These are phyloP conservation scores for Paracamarosporium sp. DNA, from an alignment of 2,329 filamentous ascomycete genomes.

Conservation along the genomic window DNA sequence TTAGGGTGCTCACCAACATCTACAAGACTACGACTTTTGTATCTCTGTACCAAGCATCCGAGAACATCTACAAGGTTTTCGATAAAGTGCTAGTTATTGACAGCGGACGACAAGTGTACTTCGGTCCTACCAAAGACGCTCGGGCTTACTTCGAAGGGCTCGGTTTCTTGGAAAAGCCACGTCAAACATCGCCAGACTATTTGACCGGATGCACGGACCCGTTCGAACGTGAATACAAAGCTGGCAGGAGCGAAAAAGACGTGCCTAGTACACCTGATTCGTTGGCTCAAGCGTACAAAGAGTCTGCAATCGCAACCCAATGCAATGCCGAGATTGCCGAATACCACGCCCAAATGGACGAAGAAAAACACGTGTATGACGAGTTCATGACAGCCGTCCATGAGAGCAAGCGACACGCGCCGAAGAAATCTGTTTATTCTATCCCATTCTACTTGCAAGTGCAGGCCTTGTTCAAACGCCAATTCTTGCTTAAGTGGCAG, in stretches of 20 bases:
- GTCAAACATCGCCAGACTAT: conserved; percentile 83
- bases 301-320: conserved; percentile 64
- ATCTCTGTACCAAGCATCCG: conserved; percentile 83
- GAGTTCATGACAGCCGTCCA: conserved; percentile 78
- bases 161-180: conserved; percentile 75
- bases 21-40: conserved; percentile 86
- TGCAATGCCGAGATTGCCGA: conserved; percentile 70
- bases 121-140: conserved; percentile 72
- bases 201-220: conserved; percentile 82
- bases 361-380: conserved; percentile 72
- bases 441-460: conserved; percentile 84
- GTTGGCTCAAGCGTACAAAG: conserved; percentile 72
- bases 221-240: conserved; percentile 79
- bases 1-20: conserved; percentile 74
- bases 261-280: conserved; percentile 72
- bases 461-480: conserved; percentile 82
- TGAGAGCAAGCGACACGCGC: conserved; percentile 79
- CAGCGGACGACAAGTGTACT: conserved; percentile 76
- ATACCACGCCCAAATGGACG: conserved; percentile 70
- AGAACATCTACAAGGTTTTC: conserved; percentile 80
- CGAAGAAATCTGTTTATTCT: conserved; percentile 77
- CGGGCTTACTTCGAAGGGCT: conserved; percentile 77
- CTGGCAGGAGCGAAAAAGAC: conserved; percentile 69
- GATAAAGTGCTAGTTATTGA: conserved; percentile 88
- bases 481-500: conserved; percentile 86